Evolutionary conservation across 495 filamentous ascomycete species (phyloP).

Genomic region (Penicillium subrubescens): DNA sequence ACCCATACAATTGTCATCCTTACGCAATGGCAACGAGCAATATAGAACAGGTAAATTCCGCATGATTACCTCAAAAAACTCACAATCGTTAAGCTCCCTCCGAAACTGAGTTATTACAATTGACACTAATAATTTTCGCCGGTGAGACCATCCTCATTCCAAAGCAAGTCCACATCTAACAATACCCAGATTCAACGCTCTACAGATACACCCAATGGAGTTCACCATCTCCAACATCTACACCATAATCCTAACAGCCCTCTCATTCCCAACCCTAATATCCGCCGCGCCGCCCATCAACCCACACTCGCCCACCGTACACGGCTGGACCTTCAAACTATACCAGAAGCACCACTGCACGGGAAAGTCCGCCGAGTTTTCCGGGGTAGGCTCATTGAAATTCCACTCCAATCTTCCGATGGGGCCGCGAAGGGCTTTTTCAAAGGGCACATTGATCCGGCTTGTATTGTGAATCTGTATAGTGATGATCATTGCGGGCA

Average conservation of each 20-base stretch:
- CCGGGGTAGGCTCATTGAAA: conserved; percentile 9
- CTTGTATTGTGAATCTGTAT: conserved; percentile 17
- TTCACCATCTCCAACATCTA: not conserved
- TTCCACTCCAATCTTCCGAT: conserved; percentile 11
- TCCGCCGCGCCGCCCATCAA: not conserved
- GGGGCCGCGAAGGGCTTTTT: conserved; percentile 8
- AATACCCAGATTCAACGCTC: not conserved
- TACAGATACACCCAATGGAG: not conserved
- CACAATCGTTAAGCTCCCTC: not conserved
- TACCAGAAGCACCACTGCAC: conserved; percentile 13
- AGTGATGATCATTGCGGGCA: conserved; percentile 17
- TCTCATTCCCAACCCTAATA: not conserved
- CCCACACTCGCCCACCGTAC: not conserved
- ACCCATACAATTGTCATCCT: not conserved
- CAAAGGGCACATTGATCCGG: conserved; percentile 8
- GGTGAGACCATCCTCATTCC: too few species aligned
- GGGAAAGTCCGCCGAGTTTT: not conserved
- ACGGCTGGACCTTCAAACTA: conserved; percentile 17
- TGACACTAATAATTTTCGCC: not conserved
- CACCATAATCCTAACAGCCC: not conserved
- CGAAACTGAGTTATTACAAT: not conserved
- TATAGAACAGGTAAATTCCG: not conserved
- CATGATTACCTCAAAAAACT: too few species aligned
- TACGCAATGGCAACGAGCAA: not conserved
- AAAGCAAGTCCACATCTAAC: too few species aligned